Evolutionary conservation across 192 early-diverging fungal species (phyloP).

Genomic region (Backusella sp.): DNA sequence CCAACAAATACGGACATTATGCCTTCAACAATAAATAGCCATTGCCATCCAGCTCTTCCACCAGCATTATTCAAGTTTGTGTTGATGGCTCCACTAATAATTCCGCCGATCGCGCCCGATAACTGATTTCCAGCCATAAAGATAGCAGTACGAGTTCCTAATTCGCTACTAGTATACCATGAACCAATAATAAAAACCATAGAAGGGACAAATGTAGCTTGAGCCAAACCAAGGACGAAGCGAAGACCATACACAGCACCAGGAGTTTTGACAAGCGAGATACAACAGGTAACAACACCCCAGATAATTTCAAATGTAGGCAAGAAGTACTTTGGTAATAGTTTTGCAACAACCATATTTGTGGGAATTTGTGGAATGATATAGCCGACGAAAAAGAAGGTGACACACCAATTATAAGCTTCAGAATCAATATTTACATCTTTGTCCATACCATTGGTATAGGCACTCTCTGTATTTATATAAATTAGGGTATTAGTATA

Average conservation of each 20-base stretch:
- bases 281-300: neutral
- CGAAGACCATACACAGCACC: constrained; percentile 5
- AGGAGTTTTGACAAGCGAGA: neutral
- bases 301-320: neutral
- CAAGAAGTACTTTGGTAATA: constrained; percentile 1
- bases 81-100: constrained; percentile 51
- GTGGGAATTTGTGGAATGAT: neutral
- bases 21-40: constrained; percentile 62
- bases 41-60: constrained; percentile 52
- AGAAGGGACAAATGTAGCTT: constrained; percentile 9
- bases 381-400: constrained; percentile 1
- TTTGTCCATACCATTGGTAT: constrained; percentile 10
- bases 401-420: neutral
- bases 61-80: constrained; percentile 39
- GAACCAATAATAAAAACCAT: constrained; percentile 9
- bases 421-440: neutral
- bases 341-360: neutral
- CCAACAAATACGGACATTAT: constrained; percentile 42
- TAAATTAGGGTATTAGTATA: neutral
- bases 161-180: constrained; percentile 6
- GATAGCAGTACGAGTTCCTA: constrained; percentile 2
- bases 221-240: neutral
- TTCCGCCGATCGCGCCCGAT: constrained; percentile 52
- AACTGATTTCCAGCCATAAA: constrained; percentile 20
- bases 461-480: neutral